A percentile compares a stretch with the other conserved stretches of the same genome.
Evolutionary conservation across 2,329 filamentous ascomycete genomes (phyloP).

Genomic region (Fonsecaea nubica): DNA sequence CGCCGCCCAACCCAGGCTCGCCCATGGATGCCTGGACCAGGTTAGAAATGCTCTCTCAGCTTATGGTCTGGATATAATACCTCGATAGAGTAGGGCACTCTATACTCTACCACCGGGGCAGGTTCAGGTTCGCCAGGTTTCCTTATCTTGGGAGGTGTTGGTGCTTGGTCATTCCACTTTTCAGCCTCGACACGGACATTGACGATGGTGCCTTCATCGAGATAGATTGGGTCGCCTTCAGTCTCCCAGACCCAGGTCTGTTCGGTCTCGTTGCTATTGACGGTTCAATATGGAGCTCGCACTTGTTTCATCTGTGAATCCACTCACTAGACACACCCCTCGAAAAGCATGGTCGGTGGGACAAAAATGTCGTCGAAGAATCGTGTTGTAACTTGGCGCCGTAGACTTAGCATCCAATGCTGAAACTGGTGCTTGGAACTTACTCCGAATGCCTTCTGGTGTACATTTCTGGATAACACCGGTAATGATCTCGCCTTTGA

Average conservation of each 20-base stretch:
- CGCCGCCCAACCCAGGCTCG: conserved; percentile 53
- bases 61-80: conserved; percentile 41
- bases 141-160: conserved; percentile 19
- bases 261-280: conserved; percentile 71
- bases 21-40: conserved; percentile 53
- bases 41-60: conserved; percentile 27
- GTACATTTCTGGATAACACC: conserved; percentile 80
- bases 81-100: conserved; percentile 52
- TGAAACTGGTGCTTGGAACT: conserved; percentile 36
- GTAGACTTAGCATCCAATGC: conserved; percentile 5
- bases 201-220: conserved; percentile 88
- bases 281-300: conserved; percentile 26
- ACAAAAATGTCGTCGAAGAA: conserved; percentile 96
- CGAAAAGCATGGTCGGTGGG: conserved; percentile 73
- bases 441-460: conserved; percentile 73
- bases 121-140: conserved; percentile 19
- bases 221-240: conserved; percentile 76
- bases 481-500: conserved; percentile 89
- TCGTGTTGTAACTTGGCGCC: conserved; percentile 72
- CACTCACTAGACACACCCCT: conserved; percentile 76
- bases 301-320: conserved; percentile 19
- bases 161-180: conserved; percentile 80
- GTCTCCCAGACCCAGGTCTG: conserved; percentile 85
- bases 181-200: conserved; percentile 85
- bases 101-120: conserved; percentile 32